Base-by-base conservation (phyloP, 2,329 filamentous ascomycete genomes). In the Calonectria leucothoes region DNA sequence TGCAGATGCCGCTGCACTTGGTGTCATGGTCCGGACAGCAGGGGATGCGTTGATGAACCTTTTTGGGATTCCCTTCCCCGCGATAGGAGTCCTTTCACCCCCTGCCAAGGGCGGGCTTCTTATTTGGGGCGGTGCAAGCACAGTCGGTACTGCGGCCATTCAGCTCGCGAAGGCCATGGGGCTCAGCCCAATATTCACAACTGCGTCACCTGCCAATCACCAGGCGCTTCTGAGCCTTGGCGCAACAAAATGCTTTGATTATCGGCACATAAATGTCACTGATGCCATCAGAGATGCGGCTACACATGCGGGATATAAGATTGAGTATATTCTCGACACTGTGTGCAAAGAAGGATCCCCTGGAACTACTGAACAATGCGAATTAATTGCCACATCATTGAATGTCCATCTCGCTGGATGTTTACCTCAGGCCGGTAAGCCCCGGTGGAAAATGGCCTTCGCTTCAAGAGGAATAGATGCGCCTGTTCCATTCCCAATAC, bases 41-140 rank as follows among this genome's bases (percentile, higher is more conserved):
- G 39, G 52, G 20, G 70, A 72, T 31, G 70, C 23, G 1, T 7
- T 72, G 20, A 70, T 72, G 29, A 72, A 72, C 31, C 51, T 51
- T 0, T 37, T 72, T 14, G 48, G 23, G 17, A 63, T 65, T 25
- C 37, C 51, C 2, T 20, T 72, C 15, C 48, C 57, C 0, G 57
- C 49, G 12, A 59, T 61, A 1, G 39, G 23, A 0, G 51, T 65
- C 8, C 29, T 52, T 2, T 66, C 37, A 0, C 27, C 27, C 1
- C 57, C 64, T 2, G 37, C 66, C 5, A 66, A 10, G 2, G 57
- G 35, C 0, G 59, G 67, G 0, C 61, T 74, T 23, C 45, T 86
- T 14, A 78, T 86, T 51, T 86, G 85, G 85, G 85, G 84, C 23
- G 85, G 82, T 4, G 81, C 79, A 8, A 81, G 81, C 1, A 79